Evolutionary conservation across 2,329 filamentous ascomycete genomes (phyloP), one percentile per base, ranked within the genome.

Genomic region (Aurifilum marmelostoma): DNA sequence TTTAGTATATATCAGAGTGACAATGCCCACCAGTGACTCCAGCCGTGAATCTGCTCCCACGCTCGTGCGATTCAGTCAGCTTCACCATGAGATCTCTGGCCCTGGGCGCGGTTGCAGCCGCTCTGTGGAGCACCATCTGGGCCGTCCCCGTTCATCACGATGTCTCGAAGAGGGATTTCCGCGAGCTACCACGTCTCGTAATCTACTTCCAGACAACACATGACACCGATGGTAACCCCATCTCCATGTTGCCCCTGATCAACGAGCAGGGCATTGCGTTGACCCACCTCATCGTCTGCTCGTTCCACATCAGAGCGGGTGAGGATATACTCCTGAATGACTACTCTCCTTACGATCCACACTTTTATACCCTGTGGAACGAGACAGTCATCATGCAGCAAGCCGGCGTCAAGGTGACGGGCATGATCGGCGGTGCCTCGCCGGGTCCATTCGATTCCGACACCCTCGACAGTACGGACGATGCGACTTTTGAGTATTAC

Each of bases 351-450:
- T 81, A 86, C n/a, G 81, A 92, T 73, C 79, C 87, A 5, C 86
- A 88, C 72, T 95, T 91, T 79, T 82, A 87, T 41, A 88, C 88
- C 1, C 84, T 97, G 47, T 97, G 94, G 93, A 86, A 86, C 29
- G 94, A 97, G 78, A 87, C 93, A 11, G 84, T 86, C 9, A 82
- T 89, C 72, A 81, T 97, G 7, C 91, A 96, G 77, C 86, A 86
- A 1, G 84, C 85, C 8, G 93, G 93, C 56, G 85, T 97, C 72
- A 93, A 91, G 74, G 88, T 97, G 16, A 84, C 97, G 77, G 92
- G 88, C 67, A 96, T 97, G 92, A 83, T 97, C 1, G 94, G 94
- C 52, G 94, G 94, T 21, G 93, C 94, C 2, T 93, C 93, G 0
- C 85, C 86, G 69, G 94, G 94, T 14, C 91, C 89, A 16, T 97